Evolutionary conservation across 768 basidiomycete species (phyloP).

Genomic region (Kwoniella botswanensis): DNA sequence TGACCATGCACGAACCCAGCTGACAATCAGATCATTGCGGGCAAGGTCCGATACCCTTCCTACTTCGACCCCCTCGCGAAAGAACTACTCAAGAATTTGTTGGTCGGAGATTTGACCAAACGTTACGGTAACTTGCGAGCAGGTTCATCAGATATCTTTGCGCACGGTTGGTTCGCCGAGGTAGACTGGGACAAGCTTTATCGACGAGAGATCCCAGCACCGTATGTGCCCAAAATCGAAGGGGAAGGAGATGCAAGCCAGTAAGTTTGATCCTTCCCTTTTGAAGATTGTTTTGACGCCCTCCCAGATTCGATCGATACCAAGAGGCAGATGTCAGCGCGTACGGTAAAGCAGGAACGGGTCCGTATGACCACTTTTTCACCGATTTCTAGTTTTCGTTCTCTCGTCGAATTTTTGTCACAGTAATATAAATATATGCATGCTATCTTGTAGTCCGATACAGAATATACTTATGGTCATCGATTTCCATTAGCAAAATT

Average conservation of each 20-base stretch:
- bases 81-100: constrained; percentile 59
- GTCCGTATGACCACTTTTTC: constrained; percentile 69
- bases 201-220: constrained; percentile 87
- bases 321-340: constrained; percentile 60
- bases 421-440: constrained; percentile 4
- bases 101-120: constrained; percentile 58
- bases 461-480: not conserved
- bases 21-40: constrained; percentile 52
- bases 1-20: not conserved
- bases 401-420: not conserved
- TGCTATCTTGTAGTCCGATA: not conserved
- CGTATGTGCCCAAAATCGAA: constrained; percentile 87
- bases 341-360: constrained; percentile 59
- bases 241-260: constrained; percentile 93
- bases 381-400: constrained; percentile 66
- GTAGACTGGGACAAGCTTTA: constrained; percentile 86
- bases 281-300: not conserved
- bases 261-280: constrained; percentile 45
- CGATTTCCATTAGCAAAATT: too few species aligned
- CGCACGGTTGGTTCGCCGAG: constrained; percentile 72
- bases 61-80: constrained; percentile 59
- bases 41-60: constrained; percentile 59
- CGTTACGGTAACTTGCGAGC: constrained; percentile 58
- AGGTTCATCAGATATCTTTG: constrained; percentile 58
- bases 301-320: constrained; percentile 60